phyloP scores from a whole-genome alignment of 1,284 basidiomycete species.

The Marasmius sp. region DNA sequence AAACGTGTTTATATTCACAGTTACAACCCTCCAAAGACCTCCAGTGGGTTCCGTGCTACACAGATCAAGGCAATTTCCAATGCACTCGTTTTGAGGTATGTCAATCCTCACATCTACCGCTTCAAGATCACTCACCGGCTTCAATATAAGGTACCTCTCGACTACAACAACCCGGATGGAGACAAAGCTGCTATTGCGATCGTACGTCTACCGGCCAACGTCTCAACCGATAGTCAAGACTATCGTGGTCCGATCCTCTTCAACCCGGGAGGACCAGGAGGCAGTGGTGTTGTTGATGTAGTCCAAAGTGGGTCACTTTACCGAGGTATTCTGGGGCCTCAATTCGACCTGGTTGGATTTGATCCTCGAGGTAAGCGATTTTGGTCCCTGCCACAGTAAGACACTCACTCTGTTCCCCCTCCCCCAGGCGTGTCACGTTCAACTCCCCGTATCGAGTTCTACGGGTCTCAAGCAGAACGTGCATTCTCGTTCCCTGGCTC shows the following conservation, averaged over 20 bases:
- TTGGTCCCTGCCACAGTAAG: not conserved
- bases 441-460: not conserved
- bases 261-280: slow-evolving; percentile 55
- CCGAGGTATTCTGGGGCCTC: slow-evolving; percentile 36
- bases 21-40: slow-evolving; percentile 4
- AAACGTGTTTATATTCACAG: too few species aligned
- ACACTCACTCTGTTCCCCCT: not conserved
- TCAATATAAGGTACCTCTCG: not conserved
- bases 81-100: slow-evolving; percentile 11
- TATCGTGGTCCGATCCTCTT: slow-evolving; percentile 47
- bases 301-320: slow-evolving; percentile 26
- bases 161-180: slow-evolving; percentile 22
- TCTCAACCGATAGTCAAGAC: slow-evolving; percentile 21
- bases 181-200: slow-evolving; percentile 36
- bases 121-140: not conserved
- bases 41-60: slow-evolving; percentile 11
- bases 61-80: slow-evolving; percentile 5
- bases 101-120: too few species aligned
- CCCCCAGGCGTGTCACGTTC: slow-evolving; percentile 10
- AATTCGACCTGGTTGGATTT: slow-evolving; percentile 51
- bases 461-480: slow-evolving; percentile 5
- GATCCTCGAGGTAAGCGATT: slow-evolving; percentile 40
- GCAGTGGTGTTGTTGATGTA: slow-evolving; percentile 29
- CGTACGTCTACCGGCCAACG: slow-evolving; percentile 26
- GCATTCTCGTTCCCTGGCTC: slow-evolving; percentile 1